Percentiles rank a stretch among this genome's conserved stretches.
Evolutionary conservation across 225 moss, liverwort and hornwort species (phyloP).

Genomic region (Takakia lepidozioides): DNA sequence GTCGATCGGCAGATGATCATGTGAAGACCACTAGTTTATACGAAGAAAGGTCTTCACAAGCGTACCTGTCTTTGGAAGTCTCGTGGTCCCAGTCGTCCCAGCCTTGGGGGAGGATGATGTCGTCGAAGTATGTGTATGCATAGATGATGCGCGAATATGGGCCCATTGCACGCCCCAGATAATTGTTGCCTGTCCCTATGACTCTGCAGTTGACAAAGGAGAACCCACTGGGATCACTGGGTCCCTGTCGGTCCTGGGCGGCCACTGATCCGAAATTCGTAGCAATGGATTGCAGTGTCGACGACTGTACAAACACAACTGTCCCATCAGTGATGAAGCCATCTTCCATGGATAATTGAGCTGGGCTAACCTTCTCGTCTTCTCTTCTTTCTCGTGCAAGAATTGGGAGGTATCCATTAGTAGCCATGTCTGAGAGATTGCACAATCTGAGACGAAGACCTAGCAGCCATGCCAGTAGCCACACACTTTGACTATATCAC

Average conservation of each 20-base stretch:
- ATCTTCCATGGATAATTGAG: too few species aligned
- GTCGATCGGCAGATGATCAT: too few species aligned
- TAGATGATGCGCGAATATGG: constrained; percentile 44
- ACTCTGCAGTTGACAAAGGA: constrained; percentile 53
- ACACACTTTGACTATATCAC: too few species aligned
- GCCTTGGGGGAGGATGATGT: constrained; percentile 32
- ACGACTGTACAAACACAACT: constrained; percentile 36
- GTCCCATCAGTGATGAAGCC: too few species aligned
- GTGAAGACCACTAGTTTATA: too few species aligned
- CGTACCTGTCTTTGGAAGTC: constrained; percentile 31
- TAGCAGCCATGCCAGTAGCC: too few species aligned
- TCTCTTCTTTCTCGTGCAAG: too few species aligned
- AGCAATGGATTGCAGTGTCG: constrained; percentile 43
- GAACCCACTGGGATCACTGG: constrained; percentile 45
- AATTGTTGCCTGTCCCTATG: constrained; percentile 44
- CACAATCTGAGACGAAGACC: too few species aligned
- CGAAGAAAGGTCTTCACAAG: too few species aligned
- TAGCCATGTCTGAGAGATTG: too few species aligned
- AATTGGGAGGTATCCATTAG: too few species aligned
- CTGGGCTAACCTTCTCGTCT: too few species aligned
- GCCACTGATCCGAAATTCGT: constrained; percentile 37
- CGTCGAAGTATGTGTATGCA: constrained; percentile 44
- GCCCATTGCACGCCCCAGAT: constrained; percentile 54
- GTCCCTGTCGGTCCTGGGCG: constrained; percentile 37
- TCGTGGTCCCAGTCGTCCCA: constrained; percentile 55